Evolutionary conservation across 176 grass and related monocot species (phyloP), one percentile per base, ranked within the genome.

Genomic region (Eremochloa ophiuroides): DNA sequence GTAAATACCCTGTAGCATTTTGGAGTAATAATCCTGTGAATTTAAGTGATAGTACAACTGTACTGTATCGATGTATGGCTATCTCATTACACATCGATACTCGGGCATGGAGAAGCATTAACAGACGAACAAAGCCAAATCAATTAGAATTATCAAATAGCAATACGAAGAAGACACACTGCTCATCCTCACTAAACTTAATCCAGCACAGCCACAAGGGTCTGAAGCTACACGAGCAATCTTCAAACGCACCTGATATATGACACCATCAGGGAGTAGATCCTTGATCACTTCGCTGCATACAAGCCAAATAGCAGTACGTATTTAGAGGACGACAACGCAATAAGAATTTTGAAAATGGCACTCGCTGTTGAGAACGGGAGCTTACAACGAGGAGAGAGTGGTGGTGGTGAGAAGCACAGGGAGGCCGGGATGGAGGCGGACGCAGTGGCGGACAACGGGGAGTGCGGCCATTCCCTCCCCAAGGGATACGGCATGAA

Each of bases 371-470:
- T 20, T 67, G 63, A 55, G 77, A 39, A 69, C 8, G n/a, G 63
- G 46, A 29, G 7, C 86, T 83, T 87, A 99, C 96, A 88, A 93
- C 69, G 93, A 87, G 3, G 96, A 95, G 33, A 90, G 75, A 20
- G 96, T 95, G 28, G 96, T 86, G 79, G 91, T 95, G 80, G 93
- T 95, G 91, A 99, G 77, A 33, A 99, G 90, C 61, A 99, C 81
- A 16, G 86, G 41, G 80, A 89, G 77, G 64, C 80, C 81, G 25
- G 80, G 78, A 18, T 82, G 76, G 61, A 83, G 62, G 75, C 72
- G 75, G 50, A 71, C 18, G 68, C 84, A 93, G 68, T 99, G 91
- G 55, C 81, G 84, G 62, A 99, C 81, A n/a, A 99, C 82, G 2
- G 93, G 93, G 59, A 98, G 86, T 62, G 93, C 86, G 9, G 88